phyloP scores from a whole-genome alignment of 2,329 filamentous ascomycete species.

The Diplodia mutila region DNA sequence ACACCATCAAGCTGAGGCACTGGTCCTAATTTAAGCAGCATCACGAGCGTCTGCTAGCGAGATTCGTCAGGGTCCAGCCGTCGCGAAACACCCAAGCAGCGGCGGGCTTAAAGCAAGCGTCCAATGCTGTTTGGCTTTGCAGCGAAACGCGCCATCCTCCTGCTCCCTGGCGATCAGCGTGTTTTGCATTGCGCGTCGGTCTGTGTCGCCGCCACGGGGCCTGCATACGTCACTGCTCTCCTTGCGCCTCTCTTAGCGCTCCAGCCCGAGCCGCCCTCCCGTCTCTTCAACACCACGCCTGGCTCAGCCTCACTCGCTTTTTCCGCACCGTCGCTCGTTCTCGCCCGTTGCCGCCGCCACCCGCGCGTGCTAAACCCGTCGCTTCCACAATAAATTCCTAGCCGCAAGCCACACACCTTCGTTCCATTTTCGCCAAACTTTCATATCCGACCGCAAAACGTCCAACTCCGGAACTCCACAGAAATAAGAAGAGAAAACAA shows the following conservation, averaged over 20 bases:
- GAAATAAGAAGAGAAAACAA: too few relatives aligned
- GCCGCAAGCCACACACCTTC: background rate
- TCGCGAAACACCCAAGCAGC: background rate
- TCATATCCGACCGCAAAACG: too few relatives aligned
- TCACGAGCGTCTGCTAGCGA: background rate
- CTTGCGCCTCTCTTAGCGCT: background rate
- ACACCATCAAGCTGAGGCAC: slow-evolving; percentile 2
- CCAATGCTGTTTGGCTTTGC: too few relatives aligned
- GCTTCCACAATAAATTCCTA: background rate
- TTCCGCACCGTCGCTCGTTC: background rate
- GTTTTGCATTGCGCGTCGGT: slow-evolving; percentile 3
- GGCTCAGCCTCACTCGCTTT: background rate
- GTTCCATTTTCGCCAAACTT: too few relatives aligned
- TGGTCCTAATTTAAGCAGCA: slow-evolving; percentile 2
- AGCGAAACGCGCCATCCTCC: background rate
- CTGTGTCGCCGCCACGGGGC: background rate
- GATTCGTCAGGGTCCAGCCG: background rate
- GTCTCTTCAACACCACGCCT: slow-evolving; percentile 6
- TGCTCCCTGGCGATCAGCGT: background rate
- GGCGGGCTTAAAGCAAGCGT: background rate
- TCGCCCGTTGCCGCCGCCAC: background rate
- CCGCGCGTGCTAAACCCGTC: background rate
- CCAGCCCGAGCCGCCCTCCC: background rate
- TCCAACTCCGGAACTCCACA: too few relatives aligned
- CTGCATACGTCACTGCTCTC: background rate